Evolutionary conservation across 1,284 basidiomycete species (phyloP), one percentile per base, ranked within the genome.

Genomic region (Boletus smithii): DNA sequence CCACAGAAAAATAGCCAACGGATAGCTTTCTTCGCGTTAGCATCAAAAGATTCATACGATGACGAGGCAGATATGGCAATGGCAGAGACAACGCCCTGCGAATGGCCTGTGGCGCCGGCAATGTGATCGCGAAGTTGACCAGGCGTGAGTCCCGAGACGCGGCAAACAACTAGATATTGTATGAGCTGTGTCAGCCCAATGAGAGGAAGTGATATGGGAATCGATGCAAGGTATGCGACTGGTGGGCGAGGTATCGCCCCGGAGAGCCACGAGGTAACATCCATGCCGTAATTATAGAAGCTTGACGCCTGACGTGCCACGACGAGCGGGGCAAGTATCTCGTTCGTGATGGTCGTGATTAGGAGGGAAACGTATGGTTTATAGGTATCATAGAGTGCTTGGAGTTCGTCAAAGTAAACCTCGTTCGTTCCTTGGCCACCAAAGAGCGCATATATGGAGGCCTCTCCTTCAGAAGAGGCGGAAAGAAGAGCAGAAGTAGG

Each of bases 381-480:
- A 77, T 97, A 98, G 50, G 84, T 86, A 71, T 97, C 87, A 71
- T 89, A 95, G 49, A 99, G 83, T 36, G 75, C 75, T 72, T 97
- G 90, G 17, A 99, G 81, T 74, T 98, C 95, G 66, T 95, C 89
- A 68, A 97, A 94, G 74, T 98, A 98, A 54, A 95, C 89, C 71
- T 99, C 95, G 69, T 98, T 98, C 56, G 89, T 92, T 57, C 95
- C 95, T 70, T 99, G 95, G n/a, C 97, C 97, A 53, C 95, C 95
- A 62, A 99, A 99, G 48, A 99, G 76, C 48, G 91, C 95, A 72
- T 90, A 97, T 55, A 97, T 73, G 51, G 88, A 87, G 27, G 92
- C 86, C 44, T 88, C 77, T 44, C 83, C 83, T 20, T 79, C 71
- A 48, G 75, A 70, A 38, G 85, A 85, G 23, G 89, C 86, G 16